Percentiles rank a stretch among this genome's conserved stretches.
These are phyloP conservation scores for Diospyros kaki DNA, from an alignment of 148 eudicot species.

Conservation along the genomic window DNA sequence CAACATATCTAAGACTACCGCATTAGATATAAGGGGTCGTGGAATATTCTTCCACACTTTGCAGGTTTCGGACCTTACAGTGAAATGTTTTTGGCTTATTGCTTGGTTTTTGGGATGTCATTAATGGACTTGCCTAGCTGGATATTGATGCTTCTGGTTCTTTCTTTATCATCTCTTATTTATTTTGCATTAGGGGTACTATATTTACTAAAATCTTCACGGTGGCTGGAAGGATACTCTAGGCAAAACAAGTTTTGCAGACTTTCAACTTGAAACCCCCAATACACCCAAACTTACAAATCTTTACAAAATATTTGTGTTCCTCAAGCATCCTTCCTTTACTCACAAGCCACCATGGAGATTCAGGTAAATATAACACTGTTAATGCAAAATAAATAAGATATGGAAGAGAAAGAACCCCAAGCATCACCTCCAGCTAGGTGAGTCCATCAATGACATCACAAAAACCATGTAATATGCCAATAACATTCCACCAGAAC, in stretches of 20 bases:
- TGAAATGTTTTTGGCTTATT: slow-evolving; percentile 83
- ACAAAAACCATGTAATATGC: slow-evolving; percentile 79
- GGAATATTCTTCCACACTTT: slow-evolving; percentile 90
- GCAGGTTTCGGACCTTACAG: slow-evolving; percentile 41
- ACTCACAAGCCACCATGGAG: slow-evolving; percentile 95
- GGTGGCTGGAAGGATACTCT: slow-evolving; percentile 93
- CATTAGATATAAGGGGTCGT: slow-evolving; percentile 77
- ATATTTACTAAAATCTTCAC: slow-evolving; percentile 84
- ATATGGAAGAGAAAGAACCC: slow-evolving; percentile 81
- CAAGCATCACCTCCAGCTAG: slow-evolving; percentile 94
- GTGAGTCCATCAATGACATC: slow-evolving; percentile 66
- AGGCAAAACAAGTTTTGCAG: slow-evolving; percentile 77
- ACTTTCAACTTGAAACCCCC: background rate
- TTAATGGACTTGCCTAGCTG: slow-evolving; percentile 64
- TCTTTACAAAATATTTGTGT: slow-evolving; percentile 43
- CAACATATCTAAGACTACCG: slow-evolving; percentile 88
- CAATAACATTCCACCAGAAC: slow-evolving; percentile 80
- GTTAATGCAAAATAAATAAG: slow-evolving; percentile 54
- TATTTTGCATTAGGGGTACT: slow-evolving; percentile 58
- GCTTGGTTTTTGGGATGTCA: slow-evolving; percentile 85
- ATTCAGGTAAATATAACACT: slow-evolving; percentile 78
- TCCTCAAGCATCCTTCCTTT: slow-evolving; percentile 87
- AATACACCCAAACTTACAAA: no score
- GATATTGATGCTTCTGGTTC: slow-evolving; percentile 85
- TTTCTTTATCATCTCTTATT: slow-evolving; percentile 68